Evolutionary conservation across 1,284 basidiomycete species (phyloP).

Genomic region (Trichosporon inkin): DNA sequence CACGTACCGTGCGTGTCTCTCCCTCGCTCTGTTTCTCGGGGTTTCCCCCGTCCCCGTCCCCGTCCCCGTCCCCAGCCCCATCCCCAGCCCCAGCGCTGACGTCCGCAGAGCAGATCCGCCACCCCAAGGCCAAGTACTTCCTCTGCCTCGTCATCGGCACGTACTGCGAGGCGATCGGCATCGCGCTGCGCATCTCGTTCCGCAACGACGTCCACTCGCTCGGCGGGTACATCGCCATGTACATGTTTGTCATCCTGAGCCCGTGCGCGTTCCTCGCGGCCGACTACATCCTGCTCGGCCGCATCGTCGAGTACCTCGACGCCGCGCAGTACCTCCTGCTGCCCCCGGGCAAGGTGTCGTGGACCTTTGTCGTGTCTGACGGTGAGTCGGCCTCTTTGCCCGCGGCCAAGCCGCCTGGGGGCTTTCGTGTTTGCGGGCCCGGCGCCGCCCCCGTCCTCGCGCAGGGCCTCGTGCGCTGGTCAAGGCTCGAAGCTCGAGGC

Average conservation of each 20-base stretch:
- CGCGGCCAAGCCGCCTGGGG: too few relatives aligned
- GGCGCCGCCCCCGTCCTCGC: too few relatives aligned
- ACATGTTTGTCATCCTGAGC: conserved; percentile 26
- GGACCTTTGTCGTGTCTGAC: conserved; percentile 53
- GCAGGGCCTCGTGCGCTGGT: too few relatives aligned
- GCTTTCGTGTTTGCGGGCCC: too few relatives aligned
- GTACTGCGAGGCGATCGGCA: conserved; percentile 18
- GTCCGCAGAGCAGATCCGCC: conserved; percentile 15
- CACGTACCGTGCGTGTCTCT: conserved; percentile 51
- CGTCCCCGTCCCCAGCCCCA: too few relatives aligned
- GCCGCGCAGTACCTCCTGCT: conserved; percentile 51
- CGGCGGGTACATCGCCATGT: conserved; percentile 21
- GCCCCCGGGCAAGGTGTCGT: conserved; percentile 28
- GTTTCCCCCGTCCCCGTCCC: too few relatives aligned
- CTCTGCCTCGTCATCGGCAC: conserved; percentile 20
- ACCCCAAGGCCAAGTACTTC: conserved; percentile 17
- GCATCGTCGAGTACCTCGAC: conserved; percentile 57
- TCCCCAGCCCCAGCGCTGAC: too few relatives aligned
- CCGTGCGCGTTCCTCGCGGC: conserved; percentile 73
- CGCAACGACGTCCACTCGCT: conserved; percentile 13
- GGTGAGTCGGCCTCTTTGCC: conserved; percentile 40
- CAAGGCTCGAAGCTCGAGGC: too few relatives aligned
- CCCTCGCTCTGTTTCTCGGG: too few relatives aligned
- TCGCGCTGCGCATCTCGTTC: conserved; percentile 19
- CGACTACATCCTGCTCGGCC: conserved; percentile 64